phyloP scores from a whole-genome alignment of 768 basidiomycete species.

The Lyophyllum atratum region DNA sequence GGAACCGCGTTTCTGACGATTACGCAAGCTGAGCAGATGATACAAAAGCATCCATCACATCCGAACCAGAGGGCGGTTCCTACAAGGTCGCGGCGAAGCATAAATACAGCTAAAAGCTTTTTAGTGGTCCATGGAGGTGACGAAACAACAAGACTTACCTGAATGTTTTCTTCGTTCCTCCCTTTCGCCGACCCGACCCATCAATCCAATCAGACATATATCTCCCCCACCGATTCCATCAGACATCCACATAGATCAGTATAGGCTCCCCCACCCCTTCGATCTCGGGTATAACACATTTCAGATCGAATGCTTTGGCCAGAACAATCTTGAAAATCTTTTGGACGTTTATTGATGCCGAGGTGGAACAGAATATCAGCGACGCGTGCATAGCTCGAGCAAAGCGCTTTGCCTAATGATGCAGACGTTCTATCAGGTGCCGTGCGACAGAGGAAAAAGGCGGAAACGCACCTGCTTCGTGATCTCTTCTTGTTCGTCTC shows the following conservation, averaged over 20 bases:
- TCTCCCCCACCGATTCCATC: constrained; percentile 23
- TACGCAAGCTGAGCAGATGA: constrained; percentile 3
- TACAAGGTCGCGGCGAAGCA: constrained; percentile 2
- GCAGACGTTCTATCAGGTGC: neutral
- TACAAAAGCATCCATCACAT: neutral
- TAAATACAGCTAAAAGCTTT: neutral
- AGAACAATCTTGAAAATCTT: constrained; percentile 99
- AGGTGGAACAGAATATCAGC: constrained; percentile 98
- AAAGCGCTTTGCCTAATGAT: constrained; percentile 87
- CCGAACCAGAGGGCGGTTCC: neutral
- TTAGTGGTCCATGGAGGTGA: neutral
- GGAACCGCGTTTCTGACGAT: neutral
- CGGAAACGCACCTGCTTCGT: constrained; percentile 79
- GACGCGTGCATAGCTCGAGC: constrained; percentile 99
- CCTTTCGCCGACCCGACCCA: constrained; percentile 16
- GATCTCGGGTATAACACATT: constrained; percentile 98
- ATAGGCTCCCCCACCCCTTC: constrained; percentile 96
- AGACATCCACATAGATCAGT: constrained; percentile 90
- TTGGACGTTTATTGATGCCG: constrained; percentile 98
- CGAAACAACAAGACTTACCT: constrained; percentile 22
- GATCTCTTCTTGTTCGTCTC: constrained; percentile 99
- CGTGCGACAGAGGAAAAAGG: neutral
- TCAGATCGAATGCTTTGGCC: constrained; percentile 96
- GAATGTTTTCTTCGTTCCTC: constrained; percentile 32
- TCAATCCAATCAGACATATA: constrained; percentile 13